A percentile compares a stretch with the other conserved stretches of the same genome.
phyloP scores from a whole-genome alignment of 805 yeast species.

The Blastobotrys parvus region DNA sequence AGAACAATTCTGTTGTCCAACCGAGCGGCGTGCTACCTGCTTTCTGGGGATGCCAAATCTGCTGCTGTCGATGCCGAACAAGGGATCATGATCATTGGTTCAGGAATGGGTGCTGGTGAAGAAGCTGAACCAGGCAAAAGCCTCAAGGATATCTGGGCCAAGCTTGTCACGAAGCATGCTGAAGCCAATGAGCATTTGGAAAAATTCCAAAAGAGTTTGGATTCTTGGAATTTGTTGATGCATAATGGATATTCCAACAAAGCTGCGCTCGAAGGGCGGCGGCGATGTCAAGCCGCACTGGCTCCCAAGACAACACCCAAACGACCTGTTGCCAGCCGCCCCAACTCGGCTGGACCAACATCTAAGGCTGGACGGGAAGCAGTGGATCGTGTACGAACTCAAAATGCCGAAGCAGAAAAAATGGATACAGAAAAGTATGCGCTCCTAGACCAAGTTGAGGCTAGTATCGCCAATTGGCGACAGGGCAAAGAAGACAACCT shows the following conservation, averaged over 20 bases:
- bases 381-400: constrained; percentile 42
- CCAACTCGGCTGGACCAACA: constrained; percentile 15
- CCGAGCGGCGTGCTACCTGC: constrained; percentile 56
- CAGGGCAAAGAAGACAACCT: constrained; percentile 71
- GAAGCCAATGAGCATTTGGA: constrained; percentile 81
- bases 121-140: constrained; percentile 43
- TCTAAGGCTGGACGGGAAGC: constrained; percentile 36
- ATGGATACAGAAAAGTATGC: constrained; percentile 50
- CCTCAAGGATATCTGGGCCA: constrained; percentile 64
- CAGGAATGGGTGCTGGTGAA: constrained; percentile 32
- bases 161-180: constrained; percentile 61
- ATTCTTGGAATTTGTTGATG: constrained; percentile 52
- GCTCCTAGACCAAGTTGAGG: constrained; percentile 56
- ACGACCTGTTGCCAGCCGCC: constrained; percentile 11
- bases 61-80: constrained; percentile 40
- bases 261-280: constrained; percentile 66
- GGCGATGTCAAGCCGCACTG: constrained; percentile 62
- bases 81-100: constrained; percentile 38
- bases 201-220: constrained; percentile 53
- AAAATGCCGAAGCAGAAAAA: constrained; percentile 37
- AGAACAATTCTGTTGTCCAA: constrained; percentile 68
- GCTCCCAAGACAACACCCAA: constrained; percentile 29
- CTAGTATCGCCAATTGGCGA: constrained; percentile 53
- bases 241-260: constrained; percentile 60
- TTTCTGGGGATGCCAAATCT: constrained; percentile 58